Evolutionary conservation across 805 yeast species (phyloP), one percentile per base, ranked within the genome.

Genomic region (Saccharomycopsis sp.): DNA sequence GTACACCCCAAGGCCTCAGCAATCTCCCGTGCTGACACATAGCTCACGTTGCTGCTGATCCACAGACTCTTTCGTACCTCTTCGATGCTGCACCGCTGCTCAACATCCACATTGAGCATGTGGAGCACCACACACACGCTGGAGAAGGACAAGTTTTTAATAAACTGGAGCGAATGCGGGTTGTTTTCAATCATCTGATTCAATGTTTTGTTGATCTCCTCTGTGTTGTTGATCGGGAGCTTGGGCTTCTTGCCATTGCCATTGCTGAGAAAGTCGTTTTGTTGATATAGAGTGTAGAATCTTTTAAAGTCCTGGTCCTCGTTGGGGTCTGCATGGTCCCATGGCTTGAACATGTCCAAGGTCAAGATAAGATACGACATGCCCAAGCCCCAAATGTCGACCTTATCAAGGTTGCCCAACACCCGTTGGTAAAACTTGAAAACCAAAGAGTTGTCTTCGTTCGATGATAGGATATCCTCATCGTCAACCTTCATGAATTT

Each of bases 311-410:
- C 34, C n/a, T 31, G 12, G 34, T 46, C 49, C 12, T 30, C 31
- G 2, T 17, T 5, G 7, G 7, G n/a, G 29, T 41, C 37, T 9
- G 50, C 48, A 27, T 19, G 30, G 15, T 46, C 48, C 50, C 50
- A 46, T 3, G 50, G 50, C 23, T 35, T 43, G 8, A 19, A 18
- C n/a, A 46, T 21, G 15, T 43, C 30, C 13, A 44, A 31, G 16
- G 31, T 34, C 25, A 46, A 26, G 17, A 31, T 26, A 5, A 46
- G 15, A 30, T 46, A 46, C 12, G 43, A 40, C 12, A 46, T 41
- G 5, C 36, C 50, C 8, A 46, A 21, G 6, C 45, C 25, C 50
- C 50, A 46, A 16, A 41, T 27, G 32, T 46, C 50, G 5, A 44
- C 12, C 25, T 35, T 30, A 12, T 36, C 25, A 4, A 36, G 30